Evolutionary conservation across 768 basidiomycete genomes (phyloP), one percentile per base, ranked within the genome.

Genomic region (Cantharellus cinnabarinus): DNA sequence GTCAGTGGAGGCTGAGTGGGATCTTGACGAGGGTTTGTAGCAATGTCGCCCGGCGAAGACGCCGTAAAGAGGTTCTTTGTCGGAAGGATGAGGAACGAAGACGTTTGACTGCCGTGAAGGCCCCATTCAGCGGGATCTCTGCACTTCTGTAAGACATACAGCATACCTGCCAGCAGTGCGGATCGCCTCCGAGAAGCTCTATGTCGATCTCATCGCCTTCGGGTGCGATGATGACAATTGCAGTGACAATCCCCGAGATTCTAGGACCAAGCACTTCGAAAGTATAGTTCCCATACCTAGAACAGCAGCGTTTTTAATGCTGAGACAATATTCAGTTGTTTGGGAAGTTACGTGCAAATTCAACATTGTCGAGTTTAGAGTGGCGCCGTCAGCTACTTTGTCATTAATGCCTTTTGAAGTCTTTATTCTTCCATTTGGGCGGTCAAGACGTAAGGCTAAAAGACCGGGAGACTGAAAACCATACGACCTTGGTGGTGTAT

Each of bases 121-220:
- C 52, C 29, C 44, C 10, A 48, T 10, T 10, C 14, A 54, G 7
- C 10, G 38, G 7, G 14, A 37, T 10, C 38, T 14, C 14, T 10
- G 52, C 7, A 10, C 52, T 37, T 37, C 14, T 7, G 35, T 7
- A 37, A 7, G 7, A 37, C 7, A 37, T 14, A 54, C 38, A 10
- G 7, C 7, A 59, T 59, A 72, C 71, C 62, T 75, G 72, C 72
- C 71, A 75, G 63, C 70, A 67, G 5, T 42, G 35, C 2, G 67
- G 61, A 59, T 74, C 70, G 3, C 70, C 70, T n/a, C 72, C 71
- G 4, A 74, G 64, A 3, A 73, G 61, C 60, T 76, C 74, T 42
- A 75, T 63, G 61, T 76, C 75, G 39, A 74, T 71, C 58, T 76
- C 73, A 62, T 75, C 74, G 14, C 59, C 56, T 41, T 67, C 41